Base-by-base conservation (phyloP, 495 filamentous ascomycete genomes). In the Cryomyces minteri region DNA sequence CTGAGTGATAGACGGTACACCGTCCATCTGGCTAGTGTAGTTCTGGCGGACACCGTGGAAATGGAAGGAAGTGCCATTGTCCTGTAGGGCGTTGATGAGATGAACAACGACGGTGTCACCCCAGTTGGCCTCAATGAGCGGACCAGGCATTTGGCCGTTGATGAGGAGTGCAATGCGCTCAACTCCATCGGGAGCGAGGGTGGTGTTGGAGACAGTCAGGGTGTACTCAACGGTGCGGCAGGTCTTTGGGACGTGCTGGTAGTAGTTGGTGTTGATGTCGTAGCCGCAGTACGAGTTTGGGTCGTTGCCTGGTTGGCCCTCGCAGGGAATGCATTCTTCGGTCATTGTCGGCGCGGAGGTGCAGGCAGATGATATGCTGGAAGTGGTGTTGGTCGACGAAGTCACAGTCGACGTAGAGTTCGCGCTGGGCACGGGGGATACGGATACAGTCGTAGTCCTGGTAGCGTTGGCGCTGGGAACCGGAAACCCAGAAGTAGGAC, bases 41-140 rank as follows among this genome's bases (percentile, higher is more conserved):
- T 60, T 50, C 45, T 75, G 71, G 6, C 70, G 62, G 14, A 73
- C 55, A 6, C 72, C 69, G 48, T 75, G 66, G 42, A 59, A 73
- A 48, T 72, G 70, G 30, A 74, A 60, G 25, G 54, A 62, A 5
- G 68, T 72, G 8, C 64, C 64, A 41, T 67, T 67, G 43, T 50
- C 44, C 9, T 43, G 30, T 29, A 65, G 34, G 5, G 46, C 41
- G 49, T 65, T 65, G 34, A 43, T 57, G 6, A 65, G 51, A 4
- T 46, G 44, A 10, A 65, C 52, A 31, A 54, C 48, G 31, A 65
- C 47, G 9, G 51, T 59, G 45, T 65, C 62, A 41, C 62, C 62
- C 58, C 57, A 63, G 47, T 61, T 61, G 9, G 59, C 62, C 38
- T 54, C 51, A 12, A 65, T 53, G 5, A 49, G 31, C 6, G 62